Evolutionary conservation across 371 early-diverging fungal species (phyloP).

Genomic region (Syncephalastrum racemosum): DNA sequence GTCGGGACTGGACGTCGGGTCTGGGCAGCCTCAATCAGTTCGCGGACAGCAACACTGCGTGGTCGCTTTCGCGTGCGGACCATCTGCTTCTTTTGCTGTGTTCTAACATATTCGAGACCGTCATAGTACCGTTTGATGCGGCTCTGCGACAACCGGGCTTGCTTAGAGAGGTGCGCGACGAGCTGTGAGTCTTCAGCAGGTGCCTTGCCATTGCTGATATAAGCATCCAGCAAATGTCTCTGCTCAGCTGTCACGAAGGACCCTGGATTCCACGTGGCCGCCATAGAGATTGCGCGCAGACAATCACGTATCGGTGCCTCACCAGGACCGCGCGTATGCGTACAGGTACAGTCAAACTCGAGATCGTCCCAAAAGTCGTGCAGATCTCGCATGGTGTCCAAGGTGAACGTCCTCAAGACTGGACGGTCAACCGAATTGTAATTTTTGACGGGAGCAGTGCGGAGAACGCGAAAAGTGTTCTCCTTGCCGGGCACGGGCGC

Average conservation of each 20-base stretch:
- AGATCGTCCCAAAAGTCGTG: constrained; percentile 22
- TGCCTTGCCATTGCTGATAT: constrained; percentile 8
- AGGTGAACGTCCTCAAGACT: constrained; percentile 5
- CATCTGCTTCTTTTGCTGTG: constrained; percentile 8
- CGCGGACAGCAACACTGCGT: no score
- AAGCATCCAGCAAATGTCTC: constrained; percentile 9
- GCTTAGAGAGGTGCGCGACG: constrained; percentile 10
- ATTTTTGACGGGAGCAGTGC: constrained; percentile 11
- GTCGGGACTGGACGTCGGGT: no score
- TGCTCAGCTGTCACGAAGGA: constrained; percentile 11
- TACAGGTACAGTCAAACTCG: constrained; percentile 18
- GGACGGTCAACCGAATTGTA: constrained; percentile 12
- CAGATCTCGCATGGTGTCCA: constrained; percentile 11
- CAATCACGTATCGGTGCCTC: background rate
- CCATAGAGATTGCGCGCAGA: constrained; percentile 8
- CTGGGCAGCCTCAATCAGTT: no score
- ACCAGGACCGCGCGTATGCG: background rate
- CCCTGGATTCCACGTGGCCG: constrained; percentile 16
- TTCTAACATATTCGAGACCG: constrained; percentile 1
- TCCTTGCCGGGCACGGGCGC: constrained; percentile 1
- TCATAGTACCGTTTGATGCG: constrained; percentile 22
- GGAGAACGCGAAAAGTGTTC: background rate
- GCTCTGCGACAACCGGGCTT: constrained; percentile 7
- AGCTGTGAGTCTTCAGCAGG: constrained; percentile 15
- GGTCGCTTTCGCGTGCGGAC: no score